A percentile compares a stretch with the other conserved stretches of the same genome.
Evolutionary conservation across 495 filamentous ascomycete species (phyloP).

Genomic region (Tuber umbilicatum): DNA sequence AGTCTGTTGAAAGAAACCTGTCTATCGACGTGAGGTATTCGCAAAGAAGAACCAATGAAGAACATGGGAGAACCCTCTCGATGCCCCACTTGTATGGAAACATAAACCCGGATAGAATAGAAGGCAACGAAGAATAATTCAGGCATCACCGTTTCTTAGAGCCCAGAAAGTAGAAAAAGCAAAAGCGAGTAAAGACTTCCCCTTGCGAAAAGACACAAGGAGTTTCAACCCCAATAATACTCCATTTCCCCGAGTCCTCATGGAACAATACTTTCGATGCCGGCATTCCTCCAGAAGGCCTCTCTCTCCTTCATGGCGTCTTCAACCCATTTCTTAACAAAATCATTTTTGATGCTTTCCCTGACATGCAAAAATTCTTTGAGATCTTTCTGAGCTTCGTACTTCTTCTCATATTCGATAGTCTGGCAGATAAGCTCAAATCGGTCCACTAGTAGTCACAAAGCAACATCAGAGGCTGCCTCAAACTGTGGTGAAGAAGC

Average conservation of each 20-base stretch:
- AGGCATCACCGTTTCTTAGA: slow-evolving; percentile 1
- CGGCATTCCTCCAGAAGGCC: slow-evolving; percentile 57
- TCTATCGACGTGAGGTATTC: not conserved
- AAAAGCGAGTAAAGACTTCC: not conserved
- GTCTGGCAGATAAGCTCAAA: slow-evolving; percentile 91
- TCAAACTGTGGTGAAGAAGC: not conserved
- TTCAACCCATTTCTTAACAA: slow-evolving; percentile 71
- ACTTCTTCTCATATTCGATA: slow-evolving; percentile 84
- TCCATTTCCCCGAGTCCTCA: not conserved
- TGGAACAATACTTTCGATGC: slow-evolving; percentile 14
- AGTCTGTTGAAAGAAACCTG: not conserved
- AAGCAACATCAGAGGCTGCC: slow-evolving; percentile 1
- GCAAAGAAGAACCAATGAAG: not conserved
- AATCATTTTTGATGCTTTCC: slow-evolving; percentile 61
- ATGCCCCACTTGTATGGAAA: not conserved
- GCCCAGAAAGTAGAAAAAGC: not conserved
- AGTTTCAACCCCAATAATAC: not conserved
- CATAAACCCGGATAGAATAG: not conserved
- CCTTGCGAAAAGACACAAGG: not conserved
- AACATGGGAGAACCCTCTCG: not conserved
- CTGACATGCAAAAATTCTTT: slow-evolving; percentile 77
- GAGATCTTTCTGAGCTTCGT: slow-evolving; percentile 60
- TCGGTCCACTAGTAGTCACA: slow-evolving; percentile 61
- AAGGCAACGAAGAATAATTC: slow-evolving; percentile 5
- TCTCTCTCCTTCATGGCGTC: slow-evolving; percentile 70